These are phyloP conservation scores for Carnegiea gigantea DNA, from an alignment of 179 eudicot genomes.

Conservation along the genomic window DNA sequence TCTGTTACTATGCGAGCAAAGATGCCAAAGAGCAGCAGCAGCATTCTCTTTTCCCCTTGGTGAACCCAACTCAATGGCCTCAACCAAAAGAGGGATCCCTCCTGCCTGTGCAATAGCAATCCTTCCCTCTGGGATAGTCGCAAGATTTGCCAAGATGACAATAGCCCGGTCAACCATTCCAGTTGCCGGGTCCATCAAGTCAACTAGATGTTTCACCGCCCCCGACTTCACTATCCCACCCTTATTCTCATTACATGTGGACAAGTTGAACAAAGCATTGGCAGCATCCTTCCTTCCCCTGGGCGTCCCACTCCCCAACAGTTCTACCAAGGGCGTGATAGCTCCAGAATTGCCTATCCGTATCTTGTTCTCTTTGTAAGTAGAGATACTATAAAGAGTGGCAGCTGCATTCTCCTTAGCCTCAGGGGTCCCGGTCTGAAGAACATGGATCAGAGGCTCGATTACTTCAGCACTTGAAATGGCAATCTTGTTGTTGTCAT, in stretches of 20 bases:
- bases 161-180: conserved; percentile 70
- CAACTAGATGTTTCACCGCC: conserved; percentile 38
- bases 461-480: conserved; percentile 49
- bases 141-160: conserved; percentile 60
- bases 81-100: conserved; percentile 64
- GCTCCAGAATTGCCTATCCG: conserved; percentile 57
- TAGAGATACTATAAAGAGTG: conserved; percentile 54
- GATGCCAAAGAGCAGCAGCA: conserved; percentile 58
- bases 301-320: conserved; percentile 53
- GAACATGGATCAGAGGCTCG: conserved; percentile 59
- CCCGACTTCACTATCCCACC: conserved; percentile 51
- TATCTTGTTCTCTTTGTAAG: conserved; percentile 45
- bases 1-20: conserved; percentile 42
- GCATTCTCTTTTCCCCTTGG: conserved; percentile 68
- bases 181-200: conserved; percentile 58
- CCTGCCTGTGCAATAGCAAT: conserved; percentile 49
- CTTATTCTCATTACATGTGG: conserved; percentile 54
- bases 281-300: conserved; percentile 67
- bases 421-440: conserved; percentile 52
- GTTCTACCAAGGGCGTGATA: conserved; percentile 51
- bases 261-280: conserved; percentile 56
- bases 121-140: conserved; percentile 52
- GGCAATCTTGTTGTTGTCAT: conserved; percentile 44
- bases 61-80: conserved; percentile 68
- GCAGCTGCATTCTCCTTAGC: conserved; percentile 71